phyloP scores from a whole-genome alignment of 2,329 filamentous ascomycete species.

The Neonectria coccinea region DNA sequence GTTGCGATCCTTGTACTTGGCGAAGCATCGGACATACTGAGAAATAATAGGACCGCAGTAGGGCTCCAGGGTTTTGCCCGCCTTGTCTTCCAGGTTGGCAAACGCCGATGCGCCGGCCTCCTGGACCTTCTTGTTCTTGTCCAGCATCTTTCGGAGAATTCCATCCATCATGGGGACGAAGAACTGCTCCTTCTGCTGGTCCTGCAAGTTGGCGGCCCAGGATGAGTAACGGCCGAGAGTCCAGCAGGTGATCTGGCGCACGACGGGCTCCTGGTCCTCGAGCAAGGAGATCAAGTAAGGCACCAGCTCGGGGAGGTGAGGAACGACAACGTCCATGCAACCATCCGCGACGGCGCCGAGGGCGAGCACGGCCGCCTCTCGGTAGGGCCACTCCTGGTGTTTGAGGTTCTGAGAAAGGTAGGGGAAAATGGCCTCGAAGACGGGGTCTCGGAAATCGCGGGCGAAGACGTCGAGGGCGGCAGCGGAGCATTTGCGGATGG shows the following conservation, averaged over 20 bases:
- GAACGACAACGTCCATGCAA: conserved; percentile 89
- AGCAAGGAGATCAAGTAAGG: conserved; percentile 90
- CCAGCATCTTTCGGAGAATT: conserved; percentile 92
- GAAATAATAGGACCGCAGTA: conserved; percentile 92
- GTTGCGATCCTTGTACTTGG: conserved; percentile 97
- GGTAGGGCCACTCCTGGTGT: conserved; percentile 89
- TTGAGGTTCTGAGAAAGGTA: conserved; percentile 92
- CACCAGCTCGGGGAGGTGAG: conserved; percentile 89
- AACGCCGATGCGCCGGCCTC: conserved; percentile 96
- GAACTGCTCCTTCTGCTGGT: conserved; percentile 77
- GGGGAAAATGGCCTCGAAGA: conserved; percentile 92
- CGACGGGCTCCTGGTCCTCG: conserved; percentile 86
- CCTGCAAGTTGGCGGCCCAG: conserved; percentile 85
- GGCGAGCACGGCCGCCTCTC: conserved; percentile 93
- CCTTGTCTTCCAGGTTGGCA: conserved; percentile 94
- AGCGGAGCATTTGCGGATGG: conserved; percentile 94
- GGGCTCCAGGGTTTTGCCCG: conserved; percentile 81
- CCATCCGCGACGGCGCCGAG: conserved; percentile 95
- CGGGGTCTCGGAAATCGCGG: conserved; percentile 85
- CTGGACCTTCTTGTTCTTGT: conserved; percentile 97
- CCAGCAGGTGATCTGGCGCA: conserved; percentile 98
- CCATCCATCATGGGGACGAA: conserved; percentile 99
- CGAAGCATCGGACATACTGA: conserved; percentile 93
- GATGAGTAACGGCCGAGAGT: conserved; percentile 92
- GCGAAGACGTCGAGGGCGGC: conserved; percentile 95